A percentile compares a stretch with the other conserved stretches of the same genome.
phyloP scores from a whole-genome alignment of 2,329 filamentous ascomycete species.

The Trichophyton simii region DNA sequence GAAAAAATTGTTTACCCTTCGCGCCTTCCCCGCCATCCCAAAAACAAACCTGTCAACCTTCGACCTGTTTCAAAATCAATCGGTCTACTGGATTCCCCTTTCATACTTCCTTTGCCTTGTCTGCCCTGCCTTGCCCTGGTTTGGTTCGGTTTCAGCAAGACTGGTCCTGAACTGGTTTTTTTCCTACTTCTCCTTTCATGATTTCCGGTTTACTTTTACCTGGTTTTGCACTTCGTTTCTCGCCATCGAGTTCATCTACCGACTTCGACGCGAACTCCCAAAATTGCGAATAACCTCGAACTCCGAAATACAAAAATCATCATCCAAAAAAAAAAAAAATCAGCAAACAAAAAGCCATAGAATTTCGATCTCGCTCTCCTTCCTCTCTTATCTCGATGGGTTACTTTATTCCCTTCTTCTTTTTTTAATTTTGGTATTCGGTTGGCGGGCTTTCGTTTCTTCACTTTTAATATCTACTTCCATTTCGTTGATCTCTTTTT shows the following conservation, averaged over 20 bases:
- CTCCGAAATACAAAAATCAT: background rate
- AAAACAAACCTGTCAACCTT: background rate
- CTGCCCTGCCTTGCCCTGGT: background rate
- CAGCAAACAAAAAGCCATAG: background rate
- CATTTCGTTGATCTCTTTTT: background rate
- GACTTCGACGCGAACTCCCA: background rate
- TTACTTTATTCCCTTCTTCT: background rate
- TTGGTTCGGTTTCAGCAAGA: slow-evolving; percentile 3
- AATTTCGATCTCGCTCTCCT: background rate
- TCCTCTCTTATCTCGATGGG: background rate
- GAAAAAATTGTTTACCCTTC: background rate
- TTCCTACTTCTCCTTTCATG: background rate
- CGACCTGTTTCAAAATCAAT: background rate
- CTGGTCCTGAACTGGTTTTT: background rate
- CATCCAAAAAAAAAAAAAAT: background rate
- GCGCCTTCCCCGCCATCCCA: background rate
- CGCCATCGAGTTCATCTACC: too few species aligned
- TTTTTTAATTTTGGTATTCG: background rate
- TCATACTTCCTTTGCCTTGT: background rate
- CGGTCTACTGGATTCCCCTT: too few species aligned
- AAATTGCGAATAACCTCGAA: background rate
- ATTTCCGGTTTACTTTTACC: background rate
- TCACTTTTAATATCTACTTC: background rate
- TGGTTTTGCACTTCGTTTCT: too few species aligned
- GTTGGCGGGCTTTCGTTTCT: background rate